A percentile compares a stretch with the other conserved stretches of the same genome.
These are phyloP conservation scores for Fusarium lyarnte DNA, from an alignment of 2,329 filamentous ascomycete genomes.

Conservation along the genomic window DNA sequence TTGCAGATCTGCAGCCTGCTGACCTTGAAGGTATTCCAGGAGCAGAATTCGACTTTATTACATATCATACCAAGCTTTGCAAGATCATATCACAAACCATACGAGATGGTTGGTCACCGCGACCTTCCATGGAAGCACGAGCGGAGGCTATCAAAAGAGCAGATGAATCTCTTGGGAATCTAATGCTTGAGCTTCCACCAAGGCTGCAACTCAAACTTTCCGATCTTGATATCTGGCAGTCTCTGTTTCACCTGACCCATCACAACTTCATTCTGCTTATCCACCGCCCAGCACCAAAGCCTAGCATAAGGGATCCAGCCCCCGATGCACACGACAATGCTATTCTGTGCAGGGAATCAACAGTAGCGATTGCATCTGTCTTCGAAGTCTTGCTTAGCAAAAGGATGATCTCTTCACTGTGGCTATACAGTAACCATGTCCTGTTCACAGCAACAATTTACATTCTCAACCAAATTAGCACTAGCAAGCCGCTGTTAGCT, in stretches of 20 bases:
- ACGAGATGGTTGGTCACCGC: conserved; percentile 1
- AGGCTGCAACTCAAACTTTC: neutral
- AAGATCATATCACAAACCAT: conserved; percentile 6
- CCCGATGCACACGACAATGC: neutral
- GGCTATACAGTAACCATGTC: conserved; percentile 16
- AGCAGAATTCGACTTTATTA: neutral
- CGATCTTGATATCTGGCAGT: neutral
- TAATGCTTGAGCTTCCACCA: neutral
- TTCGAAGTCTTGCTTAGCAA: neutral
- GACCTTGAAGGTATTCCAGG: neutral
- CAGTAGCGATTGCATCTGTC: neutral
- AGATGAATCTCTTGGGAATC: neutral
- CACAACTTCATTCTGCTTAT: conserved; percentile 6
- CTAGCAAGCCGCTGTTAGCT: neutral
- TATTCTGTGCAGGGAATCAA: conserved; percentile 5
- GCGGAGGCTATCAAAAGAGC: neutral
- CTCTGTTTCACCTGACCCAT: neutral
- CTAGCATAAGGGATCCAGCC: neutral
- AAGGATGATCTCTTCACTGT: neutral
- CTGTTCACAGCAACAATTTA: conserved; percentile 8
- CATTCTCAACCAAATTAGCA: conserved; percentile 2
- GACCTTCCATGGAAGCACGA: neutral
- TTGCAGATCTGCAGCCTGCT: neutral
- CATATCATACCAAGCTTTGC: neutral
- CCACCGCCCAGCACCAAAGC: neutral